Evolutionary conservation across 805 yeast genomes (phyloP), one percentile per base, ranked within the genome.

Genomic region (Suhomyces sp.): DNA sequence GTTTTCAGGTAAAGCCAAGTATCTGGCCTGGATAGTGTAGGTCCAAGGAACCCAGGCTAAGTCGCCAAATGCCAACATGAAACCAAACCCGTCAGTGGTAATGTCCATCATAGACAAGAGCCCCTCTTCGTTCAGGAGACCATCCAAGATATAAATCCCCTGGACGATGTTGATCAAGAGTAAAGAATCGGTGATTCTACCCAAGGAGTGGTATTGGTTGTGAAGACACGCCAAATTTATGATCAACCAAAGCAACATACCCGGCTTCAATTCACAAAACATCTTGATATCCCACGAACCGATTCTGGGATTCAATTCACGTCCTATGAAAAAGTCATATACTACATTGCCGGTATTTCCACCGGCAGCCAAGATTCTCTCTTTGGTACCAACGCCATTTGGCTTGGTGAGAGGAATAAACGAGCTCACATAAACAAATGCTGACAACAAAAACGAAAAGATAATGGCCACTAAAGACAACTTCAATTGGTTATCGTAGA

Each of bases 261-360:
- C 99, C 1, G 99, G 99, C 63, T 97, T 84, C 68, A 94, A 80
- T 69, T 94, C 99, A 69, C 97, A 89, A 63, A 88, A 94, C 60
- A 91, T 70, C 72, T 94, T 94, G 68, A 94, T 84, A 67, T 94
- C 99, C 78, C 92, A 83, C 0, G 80, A 63, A 1, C 96, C 94
- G 54, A 89, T 74, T 60, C 98, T 79, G 26, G 98, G 99, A 67
- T 94, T 94, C 64, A 94, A 77, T 71, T 93, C 98, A 55, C 99
- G 84, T 29, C 99, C 99, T 66, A 94, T 91, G 65, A 91, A 94
- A 97, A 97, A 92, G 65, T 94, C 97, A 66, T 88, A 93, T 8
- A 93, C 60, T 0, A 70, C 59, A 58, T 81, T 84, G 0, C 90
- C 88, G 0, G 96, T 78, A 71, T 93, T 93, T 2, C 99, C 99